Evolutionary conservation across 768 basidiomycete species (phyloP).

Genomic region (Lactifluus pinguis): DNA sequence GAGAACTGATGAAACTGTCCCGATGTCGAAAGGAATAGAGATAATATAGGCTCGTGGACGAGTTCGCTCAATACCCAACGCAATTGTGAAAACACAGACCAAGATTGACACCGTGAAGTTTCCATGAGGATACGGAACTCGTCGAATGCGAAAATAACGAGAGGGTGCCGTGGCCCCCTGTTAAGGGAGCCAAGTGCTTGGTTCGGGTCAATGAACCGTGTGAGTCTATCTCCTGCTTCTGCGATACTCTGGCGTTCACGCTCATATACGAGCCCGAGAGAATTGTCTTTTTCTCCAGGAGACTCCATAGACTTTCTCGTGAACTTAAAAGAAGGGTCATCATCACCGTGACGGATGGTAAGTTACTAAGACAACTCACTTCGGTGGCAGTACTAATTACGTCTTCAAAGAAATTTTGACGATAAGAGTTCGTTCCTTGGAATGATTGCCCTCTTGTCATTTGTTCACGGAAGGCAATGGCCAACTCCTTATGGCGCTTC

Average conservation of each 20-base stretch:
- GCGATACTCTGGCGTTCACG: background rate
- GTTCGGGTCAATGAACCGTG: background rate
- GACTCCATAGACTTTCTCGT: too few relatives aligned
- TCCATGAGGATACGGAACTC: background rate
- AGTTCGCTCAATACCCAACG: background rate
- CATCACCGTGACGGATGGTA: too few relatives aligned
- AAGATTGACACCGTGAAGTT: fast-evolving
- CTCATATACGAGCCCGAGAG: background rate
- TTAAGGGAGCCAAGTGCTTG: background rate
- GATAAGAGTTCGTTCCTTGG: background rate
- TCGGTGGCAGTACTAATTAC: too few relatives aligned
- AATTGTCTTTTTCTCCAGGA: background rate
- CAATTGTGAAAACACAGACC: background rate
- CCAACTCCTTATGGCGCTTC: background rate
- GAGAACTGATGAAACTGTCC: background rate
- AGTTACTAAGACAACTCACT: too few relatives aligned
- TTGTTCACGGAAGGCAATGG: background rate
- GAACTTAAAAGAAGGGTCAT: too few relatives aligned
- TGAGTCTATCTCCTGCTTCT: background rate
- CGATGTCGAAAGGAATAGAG: background rate
- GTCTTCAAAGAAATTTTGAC: background rate
- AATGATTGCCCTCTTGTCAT: background rate
- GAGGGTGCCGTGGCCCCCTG: background rate
- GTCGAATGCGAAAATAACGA: background rate
- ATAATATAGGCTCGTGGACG: background rate